Conservation (phyloP, 2,329 filamentous ascomycete species). For the Alternaria angustiovoidea region DNA sequence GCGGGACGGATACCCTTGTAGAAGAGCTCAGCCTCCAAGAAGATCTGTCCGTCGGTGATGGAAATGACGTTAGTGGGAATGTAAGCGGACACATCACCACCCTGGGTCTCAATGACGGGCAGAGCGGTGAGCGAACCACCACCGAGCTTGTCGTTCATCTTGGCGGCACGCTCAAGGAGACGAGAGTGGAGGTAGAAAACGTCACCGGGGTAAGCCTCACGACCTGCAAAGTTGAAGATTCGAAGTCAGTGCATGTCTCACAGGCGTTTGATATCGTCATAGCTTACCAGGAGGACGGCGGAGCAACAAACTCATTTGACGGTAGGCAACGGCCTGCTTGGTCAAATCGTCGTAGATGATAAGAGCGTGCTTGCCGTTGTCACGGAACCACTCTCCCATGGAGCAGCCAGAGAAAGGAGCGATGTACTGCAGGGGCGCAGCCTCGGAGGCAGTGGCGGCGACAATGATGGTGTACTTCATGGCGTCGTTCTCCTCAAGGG, state of each 20-base stretch:
- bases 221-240: slow-evolving; percentile 55
- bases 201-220: slow-evolving; percentile 99
- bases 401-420: background rate
- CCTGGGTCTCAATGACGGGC: slow-evolving; percentile 95
- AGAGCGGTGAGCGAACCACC: slow-evolving; percentile 97
- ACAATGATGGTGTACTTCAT: slow-evolving; percentile 98
- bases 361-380: slow-evolving; percentile 86
- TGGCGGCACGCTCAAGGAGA: slow-evolving; percentile 98
- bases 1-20: slow-evolving; percentile 99
- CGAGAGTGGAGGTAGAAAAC: slow-evolving; percentile 63
- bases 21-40: slow-evolving; percentile 99
- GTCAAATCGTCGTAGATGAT: slow-evolving; percentile 95
- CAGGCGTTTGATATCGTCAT: background rate
- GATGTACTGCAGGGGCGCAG: slow-evolving; percentile 81
- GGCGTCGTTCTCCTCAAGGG: slow-evolving; percentile 98
- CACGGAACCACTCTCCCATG: slow-evolving; percentile 66
- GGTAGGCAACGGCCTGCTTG: slow-evolving; percentile 97
- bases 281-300: slow-evolving; percentile 80
- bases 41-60: slow-evolving; percentile 89
- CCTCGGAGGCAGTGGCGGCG: slow-evolving; percentile 96
- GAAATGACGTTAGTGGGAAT: slow-evolving; percentile 99
- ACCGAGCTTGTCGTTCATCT: slow-evolving; percentile 96
- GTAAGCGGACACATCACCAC: slow-evolving; percentile 99
- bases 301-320: slow-evolving; percentile 98
- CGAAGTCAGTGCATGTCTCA: background rate